phyloP scores from a whole-genome alignment of 192 early-diverging fungal species.

The Coemansia sp. region DNA sequence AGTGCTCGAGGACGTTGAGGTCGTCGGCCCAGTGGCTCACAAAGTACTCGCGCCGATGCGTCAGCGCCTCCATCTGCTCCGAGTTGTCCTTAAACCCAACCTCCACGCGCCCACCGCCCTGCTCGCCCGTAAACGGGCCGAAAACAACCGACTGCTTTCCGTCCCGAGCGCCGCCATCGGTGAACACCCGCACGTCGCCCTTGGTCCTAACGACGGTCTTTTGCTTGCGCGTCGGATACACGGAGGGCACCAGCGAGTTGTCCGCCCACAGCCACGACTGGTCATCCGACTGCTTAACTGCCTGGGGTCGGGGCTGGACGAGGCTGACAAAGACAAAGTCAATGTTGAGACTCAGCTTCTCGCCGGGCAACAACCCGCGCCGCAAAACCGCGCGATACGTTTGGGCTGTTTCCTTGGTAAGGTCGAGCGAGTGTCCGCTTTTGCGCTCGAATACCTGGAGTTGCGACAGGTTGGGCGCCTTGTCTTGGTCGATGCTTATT shows the following conservation, averaged over 20 bases:
- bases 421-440: constrained; percentile 25
- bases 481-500: constrained; percentile 13
- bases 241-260: constrained; percentile 60
- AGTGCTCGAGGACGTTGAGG: constrained; percentile 81
- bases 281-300: constrained; percentile 62
- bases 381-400: constrained; percentile 20
- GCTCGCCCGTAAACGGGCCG: constrained; percentile 63
- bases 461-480: constrained; percentile 23
- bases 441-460: constrained; percentile 47
- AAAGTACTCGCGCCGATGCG: constrained; percentile 45
- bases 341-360: constrained; percentile 62
- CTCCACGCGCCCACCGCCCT: constrained; percentile 24
- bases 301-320: constrained; percentile 55
- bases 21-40: constrained; percentile 84
- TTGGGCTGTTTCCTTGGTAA: background rate
- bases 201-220: constrained; percentile 67
- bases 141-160: constrained; percentile 64
- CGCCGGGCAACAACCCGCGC: constrained; percentile 52
- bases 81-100: constrained; percentile 67
- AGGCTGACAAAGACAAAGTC: constrained; percentile 51
- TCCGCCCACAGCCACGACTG: constrained; percentile 66
- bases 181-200: constrained; percentile 18
- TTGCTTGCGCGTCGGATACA: constrained; percentile 68
- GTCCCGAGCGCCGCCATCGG: constrained; percentile 34
- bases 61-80: constrained; percentile 65